These are phyloP conservation scores for Plasmopara muralis DNA, from an alignment of 352 stramenopile genomes.

Conservation along the genomic window DNA sequence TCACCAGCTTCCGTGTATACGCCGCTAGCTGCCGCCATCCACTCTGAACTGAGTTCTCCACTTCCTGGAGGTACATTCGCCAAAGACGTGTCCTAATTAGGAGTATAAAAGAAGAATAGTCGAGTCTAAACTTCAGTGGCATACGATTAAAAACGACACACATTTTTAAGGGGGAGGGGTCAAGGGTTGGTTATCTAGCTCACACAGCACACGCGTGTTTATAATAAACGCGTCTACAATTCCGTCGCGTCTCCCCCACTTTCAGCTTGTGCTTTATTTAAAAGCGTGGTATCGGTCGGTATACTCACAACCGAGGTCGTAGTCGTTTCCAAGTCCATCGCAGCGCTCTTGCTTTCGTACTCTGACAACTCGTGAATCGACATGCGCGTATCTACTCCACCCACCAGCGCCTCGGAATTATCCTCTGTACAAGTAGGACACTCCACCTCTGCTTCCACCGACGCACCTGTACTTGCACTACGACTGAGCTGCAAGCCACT, in stretches of 20 bases:
- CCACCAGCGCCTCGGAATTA: slow-evolving; percentile 8
- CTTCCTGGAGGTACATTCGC: too few relatives aligned
- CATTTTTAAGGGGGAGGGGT: too few relatives aligned
- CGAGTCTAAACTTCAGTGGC: too few relatives aligned
- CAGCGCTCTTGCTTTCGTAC: slow-evolving; percentile 12
- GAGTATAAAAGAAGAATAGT: too few relatives aligned
- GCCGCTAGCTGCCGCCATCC: slow-evolving; percentile 23
- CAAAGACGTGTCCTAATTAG: too few relatives aligned
- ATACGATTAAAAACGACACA: too few relatives aligned
- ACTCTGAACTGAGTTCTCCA: slow-evolving; percentile 15
- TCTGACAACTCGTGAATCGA: slow-evolving; percentile 47
- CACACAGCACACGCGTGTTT: slow-evolving; percentile 6
- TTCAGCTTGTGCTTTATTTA: neutral
- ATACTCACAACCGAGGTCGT: slow-evolving; percentile 2
- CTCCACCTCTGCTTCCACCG: slow-evolving; percentile 9
- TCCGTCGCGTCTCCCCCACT: slow-evolving; percentile 9
- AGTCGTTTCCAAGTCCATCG: slow-evolving; percentile 8
- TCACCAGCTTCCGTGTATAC: slow-evolving; percentile 33
- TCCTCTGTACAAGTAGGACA: neutral
- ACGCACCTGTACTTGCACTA: slow-evolving; percentile 4
- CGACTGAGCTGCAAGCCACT: slow-evolving; percentile 11
- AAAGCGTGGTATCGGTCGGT: neutral
- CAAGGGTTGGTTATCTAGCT: too few relatives aligned
- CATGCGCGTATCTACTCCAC: slow-evolving; percentile 31
- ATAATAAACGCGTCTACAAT: slow-evolving; percentile 22